Evolutionary conservation across 371 early-diverging fungal species (phyloP), one percentile per base, ranked within the genome.

Genomic region (Mortierella sp.): DNA sequence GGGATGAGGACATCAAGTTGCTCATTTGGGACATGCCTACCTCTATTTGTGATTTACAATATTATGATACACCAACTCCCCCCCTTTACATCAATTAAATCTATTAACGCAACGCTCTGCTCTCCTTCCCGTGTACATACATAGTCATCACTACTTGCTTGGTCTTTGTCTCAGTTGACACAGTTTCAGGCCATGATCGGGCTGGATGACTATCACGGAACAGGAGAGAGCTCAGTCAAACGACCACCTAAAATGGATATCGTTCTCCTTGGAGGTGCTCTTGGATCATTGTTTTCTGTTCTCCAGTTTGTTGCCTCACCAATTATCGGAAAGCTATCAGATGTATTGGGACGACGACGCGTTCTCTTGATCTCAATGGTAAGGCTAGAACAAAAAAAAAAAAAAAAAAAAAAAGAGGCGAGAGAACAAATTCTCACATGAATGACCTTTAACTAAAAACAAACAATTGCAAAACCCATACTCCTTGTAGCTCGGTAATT

Each of bases 251-350:
- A 88, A 73, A 90, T 91, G 89, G 97, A 98, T 81, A 92, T 96
- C 18, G 95, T 98, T 0, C 86, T 99, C 40, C 86, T 98, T 58
- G 99, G 99, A n/a, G 99, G 99, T 0, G 84, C 94, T 11, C 70
- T 99, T 5, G 98, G 98, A 0, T 96, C 97, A 9, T 78, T 98
- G 28, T 99, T 96, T 83, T 96, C 97, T 20, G 87, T 98, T n/a
- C 87, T 98, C 49, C 99, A 98, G 83, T 97, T 96, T 83, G 52
- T 97, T 32, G 91, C 93, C 35, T 90, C 95, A 1, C 98, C 99
- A 0, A 65, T 90, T 22, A 97, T 97, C 63, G 99, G 98, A 11
- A 84, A 88, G 28, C 83, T 92, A 22, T 91, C 94, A 16, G 98
- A 99, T 81, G 81, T 83, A 45, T 89, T 89, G 61, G 99, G 99